Evolutionary conservation across 176 grass and related monocot species (phyloP), one percentile per base, ranked within the genome.

Genomic region (Aegilops bicornis): DNA sequence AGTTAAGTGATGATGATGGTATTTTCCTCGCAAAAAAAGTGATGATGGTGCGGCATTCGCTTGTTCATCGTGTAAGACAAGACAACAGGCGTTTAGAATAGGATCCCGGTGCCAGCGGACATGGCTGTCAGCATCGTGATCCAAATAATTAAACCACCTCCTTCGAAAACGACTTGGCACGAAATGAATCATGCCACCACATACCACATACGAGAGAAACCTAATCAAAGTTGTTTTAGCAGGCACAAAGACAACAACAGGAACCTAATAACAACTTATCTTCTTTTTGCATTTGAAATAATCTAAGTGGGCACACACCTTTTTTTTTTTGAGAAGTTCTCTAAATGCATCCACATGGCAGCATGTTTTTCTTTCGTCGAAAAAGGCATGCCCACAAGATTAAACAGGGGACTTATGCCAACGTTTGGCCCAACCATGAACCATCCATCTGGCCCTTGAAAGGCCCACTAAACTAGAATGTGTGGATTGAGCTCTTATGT

Each of bases 1-100:
- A 7, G 1, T 59, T 22, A 59, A 59, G 56, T 17, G 15, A 19
- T 7, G 1, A 54, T 19, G 4, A 17, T 52, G 48, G 1, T 6
- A 52, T 1, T 52, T 52, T 52, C 45, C 45, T 1, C 13, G 11
- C 11, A 2, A 48, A 42, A 10, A 6, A 42, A 10, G 4, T 17
- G 47, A 17, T 8, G 54, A 22, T 58, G 54, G 54, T 8, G 2
- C 2, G 2, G 32, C 3, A 67, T 67, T 32, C 30, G 29, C 14
- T 15, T 17, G 5, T 58, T 58, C 7, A 20, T 7, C 13, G 4
- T 67, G 29, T 67, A 68, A 16, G 31, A 69, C 66, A 69, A 36
- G 31, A 22, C 31, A 69, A 22, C 3, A 2, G 0, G 0, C 17
- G 3, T 69, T 35, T 1, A 0, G 0, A 20, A 20, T 4, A 35